Evolutionary conservation across 2,329 filamentous ascomycete species (phyloP).

Genomic region (Ophiognomonia clavigignenti-juglandacearum): DNA sequence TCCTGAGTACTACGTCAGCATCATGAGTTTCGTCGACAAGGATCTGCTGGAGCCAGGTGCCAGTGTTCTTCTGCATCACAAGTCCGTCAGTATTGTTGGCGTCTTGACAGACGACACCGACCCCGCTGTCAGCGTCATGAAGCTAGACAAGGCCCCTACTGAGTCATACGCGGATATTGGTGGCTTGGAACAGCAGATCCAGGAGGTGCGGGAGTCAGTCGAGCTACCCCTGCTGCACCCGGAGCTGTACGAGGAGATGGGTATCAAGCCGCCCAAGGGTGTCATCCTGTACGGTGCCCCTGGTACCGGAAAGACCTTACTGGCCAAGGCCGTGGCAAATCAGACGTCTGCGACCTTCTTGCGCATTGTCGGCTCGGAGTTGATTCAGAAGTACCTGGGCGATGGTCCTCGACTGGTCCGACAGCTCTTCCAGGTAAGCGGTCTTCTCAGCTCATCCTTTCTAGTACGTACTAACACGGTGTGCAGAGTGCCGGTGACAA

Average conservation of each 20-base stretch:
- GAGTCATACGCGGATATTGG: conserved; percentile 99
- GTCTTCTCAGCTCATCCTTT: background rate
- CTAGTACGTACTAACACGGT: conserved; percentile 22
- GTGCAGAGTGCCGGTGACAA: conserved; percentile 84
- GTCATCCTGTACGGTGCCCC: conserved; percentile 97
- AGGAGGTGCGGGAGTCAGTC: conserved; percentile 95
- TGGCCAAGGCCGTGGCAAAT: conserved; percentile 96
- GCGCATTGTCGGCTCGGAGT: conserved; percentile 91
- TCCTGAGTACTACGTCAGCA: conserved; percentile 98
- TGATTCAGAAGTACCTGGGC: conserved; percentile 98
- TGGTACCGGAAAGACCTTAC: conserved; percentile 91
- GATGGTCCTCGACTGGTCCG: conserved; percentile 92
- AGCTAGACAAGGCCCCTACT: conserved; percentile 96
- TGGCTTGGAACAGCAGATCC: conserved; percentile 90
- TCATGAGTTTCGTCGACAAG: conserved; percentile 99
- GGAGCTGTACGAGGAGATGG: conserved; percentile 99
- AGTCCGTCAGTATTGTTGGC: conserved; percentile 95
- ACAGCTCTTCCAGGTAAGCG: conserved; percentile 78
- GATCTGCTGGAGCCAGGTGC: conserved; percentile 94
- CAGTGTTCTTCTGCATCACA: conserved; percentile 92
- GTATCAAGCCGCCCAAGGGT: conserved; percentile 98
- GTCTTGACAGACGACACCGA: conserved; percentile 95
- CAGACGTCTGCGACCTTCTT: conserved; percentile 98
- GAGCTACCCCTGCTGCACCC: conserved; percentile 92
- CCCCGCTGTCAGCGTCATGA: conserved; percentile 96